These are phyloP conservation scores for Tulasnella sp. DNA, from an alignment of 768 basidiomycete species.

Conservation along the genomic window DNA sequence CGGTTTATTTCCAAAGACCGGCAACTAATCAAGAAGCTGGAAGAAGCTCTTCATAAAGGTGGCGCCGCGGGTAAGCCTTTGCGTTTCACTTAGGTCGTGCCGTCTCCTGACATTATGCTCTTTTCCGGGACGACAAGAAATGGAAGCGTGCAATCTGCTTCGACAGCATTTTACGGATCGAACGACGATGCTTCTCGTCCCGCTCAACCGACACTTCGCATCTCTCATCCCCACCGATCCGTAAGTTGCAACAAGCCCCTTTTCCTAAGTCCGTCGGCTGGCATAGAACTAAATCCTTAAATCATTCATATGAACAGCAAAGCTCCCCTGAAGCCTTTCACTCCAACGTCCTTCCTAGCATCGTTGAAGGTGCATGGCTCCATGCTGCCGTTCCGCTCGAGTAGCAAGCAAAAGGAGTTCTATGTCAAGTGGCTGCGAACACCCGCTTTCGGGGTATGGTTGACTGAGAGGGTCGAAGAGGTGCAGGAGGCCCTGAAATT, in stretches of 20 bases:
- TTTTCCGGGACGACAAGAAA: slow-evolving; percentile 15
- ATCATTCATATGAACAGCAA: background rate
- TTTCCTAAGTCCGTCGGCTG: too few relatives aligned
- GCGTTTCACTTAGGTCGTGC: slow-evolving; percentile 4
- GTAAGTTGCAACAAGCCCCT: slow-evolving; percentile 33
- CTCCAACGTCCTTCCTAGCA: slow-evolving; percentile 51
- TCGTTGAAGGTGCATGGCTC: slow-evolving; percentile 62
- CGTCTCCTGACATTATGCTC: background rate
- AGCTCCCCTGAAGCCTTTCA: slow-evolving; percentile 40
- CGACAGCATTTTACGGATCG: slow-evolving; percentile 76
- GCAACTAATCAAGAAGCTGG: slow-evolving; percentile 56
- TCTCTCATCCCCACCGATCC: slow-evolving; percentile 64
- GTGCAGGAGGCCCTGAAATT: slow-evolving; percentile 6
- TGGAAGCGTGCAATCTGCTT: slow-evolving; percentile 45
- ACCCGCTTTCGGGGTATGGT: slow-evolving; percentile 69
- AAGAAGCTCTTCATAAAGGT: slow-evolving; percentile 37
- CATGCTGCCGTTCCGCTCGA: slow-evolving; percentile 62
- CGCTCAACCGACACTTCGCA: slow-evolving; percentile 83
- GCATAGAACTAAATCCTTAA: background rate
- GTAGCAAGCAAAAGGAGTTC: slow-evolving; percentile 54
- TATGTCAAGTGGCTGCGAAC: slow-evolving; percentile 68
- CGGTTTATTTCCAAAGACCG: slow-evolving; percentile 80
- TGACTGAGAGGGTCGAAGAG: slow-evolving; percentile 26
- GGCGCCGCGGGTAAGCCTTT: slow-evolving; percentile 25
- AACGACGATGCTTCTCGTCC: slow-evolving; percentile 76